A percentile compares a stretch with the other conserved stretches of the same genome.
phyloP scores from a whole-genome alignment of 1,284 basidiomycete genomes.

The Malassezia arunalokei region DNA sequence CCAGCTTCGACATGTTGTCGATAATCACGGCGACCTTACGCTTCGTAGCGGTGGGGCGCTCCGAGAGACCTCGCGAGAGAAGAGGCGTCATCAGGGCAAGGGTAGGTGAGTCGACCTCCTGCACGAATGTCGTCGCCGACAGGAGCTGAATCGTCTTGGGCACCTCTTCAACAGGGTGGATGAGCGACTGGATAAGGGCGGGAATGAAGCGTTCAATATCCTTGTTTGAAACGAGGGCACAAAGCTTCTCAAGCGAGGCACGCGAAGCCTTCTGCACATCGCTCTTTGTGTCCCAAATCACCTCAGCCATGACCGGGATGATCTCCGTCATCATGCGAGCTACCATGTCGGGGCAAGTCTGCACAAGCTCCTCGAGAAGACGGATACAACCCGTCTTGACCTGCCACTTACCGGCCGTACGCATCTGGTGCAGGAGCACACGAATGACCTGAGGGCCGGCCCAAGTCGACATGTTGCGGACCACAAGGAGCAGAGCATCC shows the following conservation, averaged over 20 bases:
- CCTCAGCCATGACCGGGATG: conserved; percentile 85
- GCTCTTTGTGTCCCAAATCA: conserved; percentile 99
- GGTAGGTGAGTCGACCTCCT: conserved; percentile 97
- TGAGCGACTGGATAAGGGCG: conserved; percentile 88
- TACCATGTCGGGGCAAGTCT: conserved; percentile 69
- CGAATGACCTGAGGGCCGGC: conserved; percentile 73
- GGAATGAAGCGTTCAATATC: conserved; percentile 72
- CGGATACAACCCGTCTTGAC: conserved; percentile 81
- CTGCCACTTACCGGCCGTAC: conserved; percentile 97
- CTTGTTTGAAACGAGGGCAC: conserved; percentile 75
- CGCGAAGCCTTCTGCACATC: conserved; percentile 99
- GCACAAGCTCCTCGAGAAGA: conserved; percentile 80
- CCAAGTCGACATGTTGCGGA: conserved; percentile 80
- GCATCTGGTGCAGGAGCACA: conserved; percentile 81
- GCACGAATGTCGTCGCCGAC: conserved; percentile 99
- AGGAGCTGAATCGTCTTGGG: conserved; percentile 89
- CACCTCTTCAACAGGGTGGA: conserved; percentile 99
- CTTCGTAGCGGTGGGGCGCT: conserved; percentile 46
- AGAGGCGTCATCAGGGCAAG: conserved; percentile 98
- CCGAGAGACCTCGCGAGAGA: conserved; percentile 73
- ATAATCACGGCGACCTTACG: conserved; percentile 47
- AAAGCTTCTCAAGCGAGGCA: conserved; percentile 71
- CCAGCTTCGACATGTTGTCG: conserved; percentile 47
- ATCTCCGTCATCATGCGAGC: conserved; percentile 89
- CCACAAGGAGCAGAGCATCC: conserved; percentile 68